Percentiles rank a stretch among this genome's conserved stretches.
Evolutionary conservation across 805 yeast species (phyloP).

Genomic region (Zygosaccharomyces gambellarensis): DNA sequence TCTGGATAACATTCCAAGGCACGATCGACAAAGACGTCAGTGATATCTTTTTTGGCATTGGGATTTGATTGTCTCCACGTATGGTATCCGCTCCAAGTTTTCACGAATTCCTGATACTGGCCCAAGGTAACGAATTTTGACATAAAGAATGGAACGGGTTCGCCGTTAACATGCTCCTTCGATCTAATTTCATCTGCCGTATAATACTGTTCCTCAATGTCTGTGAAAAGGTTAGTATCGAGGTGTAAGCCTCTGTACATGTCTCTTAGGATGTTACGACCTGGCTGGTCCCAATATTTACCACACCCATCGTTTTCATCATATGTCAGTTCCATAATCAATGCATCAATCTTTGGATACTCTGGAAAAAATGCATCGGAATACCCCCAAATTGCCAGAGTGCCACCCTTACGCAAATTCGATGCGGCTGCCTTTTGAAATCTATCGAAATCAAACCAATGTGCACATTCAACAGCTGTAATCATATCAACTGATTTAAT

Average conservation of each 20-base stretch:
- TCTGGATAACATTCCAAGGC: conserved; percentile 34
- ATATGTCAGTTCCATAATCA: conserved; percentile 50
- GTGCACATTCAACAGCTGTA: conserved; percentile 81
- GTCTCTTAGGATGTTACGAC: conserved; percentile 50
- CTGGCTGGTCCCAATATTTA: conserved; percentile 80
- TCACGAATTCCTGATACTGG: conserved; percentile 48
- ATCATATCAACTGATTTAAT: conserved; percentile 47
- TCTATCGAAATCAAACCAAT: conserved; percentile 64
- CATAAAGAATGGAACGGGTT: conserved; percentile 29
- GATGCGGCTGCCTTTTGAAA: conserved; percentile 49
- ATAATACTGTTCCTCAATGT: conserved; percentile 35
- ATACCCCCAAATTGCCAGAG: conserved; percentile 75
- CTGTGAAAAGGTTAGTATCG: conserved; percentile 36
- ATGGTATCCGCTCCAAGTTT: conserved; percentile 71
- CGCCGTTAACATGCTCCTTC: conserved; percentile 13
- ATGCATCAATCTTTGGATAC: conserved; percentile 49
- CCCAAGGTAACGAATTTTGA: conserved; percentile 40
- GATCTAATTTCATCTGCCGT: conserved; percentile 16
- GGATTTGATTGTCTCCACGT: conserved; percentile 40
- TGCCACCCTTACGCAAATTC: conserved; percentile 56
- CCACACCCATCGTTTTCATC: conserved; percentile 42
- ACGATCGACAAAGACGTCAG: conserved; percentile 45
- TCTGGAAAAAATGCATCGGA: conserved; percentile 61
- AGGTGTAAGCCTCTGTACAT: conserved; percentile 30
- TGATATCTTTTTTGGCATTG: conserved; percentile 37